These are phyloP conservation scores for Termitomyces sp. DNA, from an alignment of 768 basidiomycete species.

Conservation along the genomic window DNA sequence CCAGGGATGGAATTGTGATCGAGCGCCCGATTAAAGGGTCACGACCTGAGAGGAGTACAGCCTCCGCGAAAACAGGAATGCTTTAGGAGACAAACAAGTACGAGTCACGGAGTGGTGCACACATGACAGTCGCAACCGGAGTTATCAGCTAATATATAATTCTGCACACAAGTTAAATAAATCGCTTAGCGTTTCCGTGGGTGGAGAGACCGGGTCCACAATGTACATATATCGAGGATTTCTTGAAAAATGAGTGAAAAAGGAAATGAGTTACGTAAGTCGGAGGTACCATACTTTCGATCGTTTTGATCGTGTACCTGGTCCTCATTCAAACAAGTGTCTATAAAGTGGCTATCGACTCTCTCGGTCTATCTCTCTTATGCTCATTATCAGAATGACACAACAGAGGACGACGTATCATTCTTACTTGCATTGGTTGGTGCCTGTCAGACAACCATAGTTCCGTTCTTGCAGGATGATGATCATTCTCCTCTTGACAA, in stretches of 20 bases:
- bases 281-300: slow-evolving; percentile 4
- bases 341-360: neutral
- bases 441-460: slow-evolving; percentile 31
- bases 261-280: slow-evolving; percentile 15
- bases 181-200: slow-evolving; percentile 6
- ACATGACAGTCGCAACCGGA: slow-evolving; percentile 16
- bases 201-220: slow-evolving; percentile 2
- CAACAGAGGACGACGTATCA: neutral
- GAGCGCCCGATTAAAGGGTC: slow-evolving; percentile 20
- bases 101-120: slow-evolving; percentile 20
- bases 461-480: slow-evolving; percentile 31
- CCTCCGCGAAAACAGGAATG: slow-evolving; percentile 27
- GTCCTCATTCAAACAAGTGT: neutral
- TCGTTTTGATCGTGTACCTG: neutral
- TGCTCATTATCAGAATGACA: neutral
- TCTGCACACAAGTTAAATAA: slow-evolving; percentile 5
- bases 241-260: neutral
- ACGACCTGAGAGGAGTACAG: slow-evolving; percentile 23
- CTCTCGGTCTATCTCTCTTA: neutral
- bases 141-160: slow-evolving; percentile 7
- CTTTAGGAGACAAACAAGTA: slow-evolving; percentile 16
- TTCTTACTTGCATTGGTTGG: slow-evolving; percentile 6
- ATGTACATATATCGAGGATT: neutral
- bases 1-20: slow-evolving; percentile 26
- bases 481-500: slow-evolving; percentile 7